Conservation (phyloP, 2,329 filamentous ascomycete species). For the Colletotrichum somersetense region DNA sequence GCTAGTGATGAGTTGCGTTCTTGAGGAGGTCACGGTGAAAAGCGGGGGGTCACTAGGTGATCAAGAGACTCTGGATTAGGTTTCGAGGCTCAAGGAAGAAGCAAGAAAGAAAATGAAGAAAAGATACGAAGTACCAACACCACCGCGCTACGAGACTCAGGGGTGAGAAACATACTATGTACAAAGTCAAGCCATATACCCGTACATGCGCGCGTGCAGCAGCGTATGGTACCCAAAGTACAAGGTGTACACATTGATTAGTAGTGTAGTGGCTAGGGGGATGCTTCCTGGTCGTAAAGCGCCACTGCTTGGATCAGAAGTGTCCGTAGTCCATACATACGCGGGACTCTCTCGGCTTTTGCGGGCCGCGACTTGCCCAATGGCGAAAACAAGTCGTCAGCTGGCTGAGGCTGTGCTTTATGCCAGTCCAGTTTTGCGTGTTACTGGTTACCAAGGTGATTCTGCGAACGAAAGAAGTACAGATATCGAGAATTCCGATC, state of each 20-base stretch:
- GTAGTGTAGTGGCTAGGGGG: conserved; percentile 1
- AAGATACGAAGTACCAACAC: neutral
- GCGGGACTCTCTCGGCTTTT: neutral
- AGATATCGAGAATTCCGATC: neutral
- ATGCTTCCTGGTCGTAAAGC: conserved; percentile 17
- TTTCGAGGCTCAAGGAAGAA: conserved; percentile 6
- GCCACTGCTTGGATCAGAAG: conserved; percentile 8
- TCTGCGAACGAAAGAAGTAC: neutral
- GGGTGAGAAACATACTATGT: neutral
- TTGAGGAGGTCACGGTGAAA: neutral
- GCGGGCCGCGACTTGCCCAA: conserved; percentile 14
- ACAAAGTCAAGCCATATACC: neutral
- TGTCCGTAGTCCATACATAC: neutral
- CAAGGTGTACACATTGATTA: too few relatives aligned
- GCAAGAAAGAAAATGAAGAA: neutral
- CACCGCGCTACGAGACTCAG: neutral
- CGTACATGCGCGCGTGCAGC: too few relatives aligned
- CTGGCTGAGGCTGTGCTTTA: conserved; percentile 29
- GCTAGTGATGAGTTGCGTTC: conserved; percentile 7
- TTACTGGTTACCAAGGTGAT: conserved; percentile 6
- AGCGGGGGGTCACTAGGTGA: neutral
- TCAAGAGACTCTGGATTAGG: neutral
- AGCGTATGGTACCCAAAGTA: neutral
- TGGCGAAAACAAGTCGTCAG: conserved; percentile 41
- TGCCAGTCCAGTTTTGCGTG: neutral